Evolutionary conservation across 345 rosid genomes (phyloP), one percentile per base, ranked within the genome.

Genomic region (Clausena lansium): DNA sequence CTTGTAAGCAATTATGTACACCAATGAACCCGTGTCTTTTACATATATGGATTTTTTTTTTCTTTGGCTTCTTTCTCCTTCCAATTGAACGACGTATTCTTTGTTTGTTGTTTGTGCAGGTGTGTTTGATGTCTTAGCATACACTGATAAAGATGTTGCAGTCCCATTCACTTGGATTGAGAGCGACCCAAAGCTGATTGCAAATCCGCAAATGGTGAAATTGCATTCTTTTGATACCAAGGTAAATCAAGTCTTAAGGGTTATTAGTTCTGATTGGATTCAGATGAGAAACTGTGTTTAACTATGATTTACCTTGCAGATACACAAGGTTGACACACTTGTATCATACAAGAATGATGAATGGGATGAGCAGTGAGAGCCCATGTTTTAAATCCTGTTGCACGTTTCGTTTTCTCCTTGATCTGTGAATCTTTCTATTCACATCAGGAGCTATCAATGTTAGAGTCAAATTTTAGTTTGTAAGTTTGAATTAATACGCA

Each of bases 131-230:
- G 99, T 96, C 69, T 85, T 96, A 71, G 98, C 98, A 5, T 96
- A 96, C 81, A 88, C 99, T 0, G 97, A 96, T 71, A 87, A 85
- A 22, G 99, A 96, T 72, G 92, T 91, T 36, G 97, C 95, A 32
- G 98, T 91, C 33, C 98, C 99, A 7, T 96, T 96, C 80, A 91
- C 98, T 8, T 96, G 99, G 98, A 78, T 92, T 6, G 99, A 96
- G 79, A 96, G 99, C 50, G 98, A 96, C 71, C 97, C 98, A 0
- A 92, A 96, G 82, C 77, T 96, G 88, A 96, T 96, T 80, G 95
- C 91, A 11, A 96, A 96, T 85, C 99, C 99, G 50, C 98, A 96
- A 77, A 96, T 94, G 98, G 99, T 96, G 80, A 96, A 96, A 86
- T 80, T 96, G 86, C 99, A 96, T 79, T 91, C 95, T 9, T 96